Conservation (phyloP, 345 rosid genomes). For the Noccaea bulbosa region DNA sequence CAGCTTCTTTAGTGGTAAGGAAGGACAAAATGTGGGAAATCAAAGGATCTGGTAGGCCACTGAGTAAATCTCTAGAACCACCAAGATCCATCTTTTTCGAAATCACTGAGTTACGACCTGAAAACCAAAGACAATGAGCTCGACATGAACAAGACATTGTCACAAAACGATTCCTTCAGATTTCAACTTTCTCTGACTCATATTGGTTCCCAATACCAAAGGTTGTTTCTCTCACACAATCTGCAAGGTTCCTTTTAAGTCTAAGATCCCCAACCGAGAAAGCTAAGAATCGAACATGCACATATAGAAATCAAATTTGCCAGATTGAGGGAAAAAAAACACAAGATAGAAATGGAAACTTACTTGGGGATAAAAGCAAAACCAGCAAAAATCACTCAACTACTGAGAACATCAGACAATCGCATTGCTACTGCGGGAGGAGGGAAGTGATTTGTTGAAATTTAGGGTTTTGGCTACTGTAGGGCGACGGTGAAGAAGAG, state of each 20-base stretch:
- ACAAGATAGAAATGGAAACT: background rate
- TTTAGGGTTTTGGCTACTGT: background rate
- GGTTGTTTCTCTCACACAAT: background rate
- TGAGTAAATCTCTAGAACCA: background rate
- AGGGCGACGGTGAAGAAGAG: background rate
- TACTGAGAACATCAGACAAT: background rate
- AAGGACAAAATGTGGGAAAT: conserved; percentile 19
- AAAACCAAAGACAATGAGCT: background rate
- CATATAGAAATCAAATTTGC: background rate
- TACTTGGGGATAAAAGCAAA: background rate
- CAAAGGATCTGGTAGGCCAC: background rate
- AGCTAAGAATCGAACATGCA: background rate
- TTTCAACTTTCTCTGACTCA: background rate
- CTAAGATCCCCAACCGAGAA: background rate
- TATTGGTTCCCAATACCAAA: background rate
- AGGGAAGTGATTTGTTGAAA: background rate
- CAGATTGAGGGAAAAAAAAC: background rate
- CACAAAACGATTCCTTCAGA: background rate
- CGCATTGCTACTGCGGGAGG: background rate
- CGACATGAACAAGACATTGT: background rate
- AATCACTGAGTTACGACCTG: background rate
- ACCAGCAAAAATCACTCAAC: background rate
- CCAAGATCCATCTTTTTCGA: background rate
- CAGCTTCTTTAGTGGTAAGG: conserved; percentile 12
- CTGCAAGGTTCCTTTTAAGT: background rate